These are phyloP conservation scores for Aspergillus ellipticus DNA, from an alignment of 495 filamentous ascomycete species.

Conservation along the genomic window DNA sequence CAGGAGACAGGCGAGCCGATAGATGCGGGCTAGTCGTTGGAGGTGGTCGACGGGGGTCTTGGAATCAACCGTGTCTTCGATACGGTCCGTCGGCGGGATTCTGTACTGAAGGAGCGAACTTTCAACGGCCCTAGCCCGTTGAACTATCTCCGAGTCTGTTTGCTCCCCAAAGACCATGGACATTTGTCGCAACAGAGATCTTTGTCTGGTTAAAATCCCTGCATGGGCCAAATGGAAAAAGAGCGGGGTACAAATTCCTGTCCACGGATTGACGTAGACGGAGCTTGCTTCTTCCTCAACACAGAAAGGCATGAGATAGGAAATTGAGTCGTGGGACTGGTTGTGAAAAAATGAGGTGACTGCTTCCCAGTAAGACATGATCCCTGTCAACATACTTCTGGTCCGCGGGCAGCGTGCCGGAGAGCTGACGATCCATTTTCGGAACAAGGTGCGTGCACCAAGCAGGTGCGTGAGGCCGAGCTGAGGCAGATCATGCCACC, in stretches of 20 bases:
- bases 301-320: background rate
- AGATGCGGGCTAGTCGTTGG: background rate
- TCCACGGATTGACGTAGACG: background rate
- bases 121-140: background rate
- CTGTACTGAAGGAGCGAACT: background rate
- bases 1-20: background rate
- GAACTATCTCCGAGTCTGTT: background rate
- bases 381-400: background rate
- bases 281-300: background rate
- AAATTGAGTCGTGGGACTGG: background rate
- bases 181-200: background rate
- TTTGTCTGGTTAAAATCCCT: background rate
- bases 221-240: background rate
- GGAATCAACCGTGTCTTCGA: background rate
- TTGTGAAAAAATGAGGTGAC: background rate
- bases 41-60: background rate
- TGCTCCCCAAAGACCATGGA: background rate
- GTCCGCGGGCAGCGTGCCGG: too few species aligned
- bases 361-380: slow-evolving; percentile 6
- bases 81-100: background rate
- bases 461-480: slow-evolving; percentile 2
- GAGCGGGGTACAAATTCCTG: slow-evolving; percentile 1
- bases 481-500: background rate
- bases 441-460: background rate
- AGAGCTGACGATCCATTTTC: background rate